phyloP scores from a whole-genome alignment of 2,329 filamentous ascomycete species.

The Rugonectria rugulosa region DNA sequence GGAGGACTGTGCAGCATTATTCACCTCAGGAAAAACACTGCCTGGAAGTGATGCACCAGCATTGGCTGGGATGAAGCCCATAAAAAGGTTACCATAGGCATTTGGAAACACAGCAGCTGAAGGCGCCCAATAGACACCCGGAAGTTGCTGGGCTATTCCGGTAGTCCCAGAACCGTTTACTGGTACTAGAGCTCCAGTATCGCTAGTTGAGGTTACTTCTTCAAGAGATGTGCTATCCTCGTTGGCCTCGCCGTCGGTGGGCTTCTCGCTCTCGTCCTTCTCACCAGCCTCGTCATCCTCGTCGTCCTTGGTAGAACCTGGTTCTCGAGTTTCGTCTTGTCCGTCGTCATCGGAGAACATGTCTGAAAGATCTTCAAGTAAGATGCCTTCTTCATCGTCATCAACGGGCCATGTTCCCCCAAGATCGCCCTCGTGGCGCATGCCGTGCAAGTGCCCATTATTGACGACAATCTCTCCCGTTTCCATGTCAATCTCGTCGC shows the following conservation, averaged over 20 bases:
- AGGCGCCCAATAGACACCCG: neutral
- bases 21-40: neutral
- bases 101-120: constrained; percentile 8
- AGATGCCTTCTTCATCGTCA: constrained; percentile 46
- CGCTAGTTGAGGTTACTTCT: neutral
- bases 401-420: constrained; percentile 44
- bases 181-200: constrained; percentile 18
- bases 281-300: constrained; percentile 8
- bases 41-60: neutral
- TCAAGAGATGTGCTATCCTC: constrained; percentile 9
- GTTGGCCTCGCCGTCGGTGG: neutral
- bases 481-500: constrained; percentile 87
- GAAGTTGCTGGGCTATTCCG: neutral
- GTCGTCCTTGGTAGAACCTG: constrained; percentile 7
- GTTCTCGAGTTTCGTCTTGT: constrained; percentile 18
- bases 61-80: constrained; percentile 17
- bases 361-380: constrained; percentile 43
- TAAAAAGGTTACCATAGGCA: constrained; percentile 10
- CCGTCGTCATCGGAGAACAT: constrained; percentile 28
- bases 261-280: neutral
- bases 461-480: constrained; percentile 87
- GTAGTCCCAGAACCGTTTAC: neutral
- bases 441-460: constrained; percentile 79
- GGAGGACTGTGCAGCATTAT: neutral
- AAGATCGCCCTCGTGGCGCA: constrained; percentile 63